Evolutionary conservation across 768 basidiomycete species (phyloP), one percentile per base, ranked within the genome.

Genomic region (Chalciporus chontae): DNA sequence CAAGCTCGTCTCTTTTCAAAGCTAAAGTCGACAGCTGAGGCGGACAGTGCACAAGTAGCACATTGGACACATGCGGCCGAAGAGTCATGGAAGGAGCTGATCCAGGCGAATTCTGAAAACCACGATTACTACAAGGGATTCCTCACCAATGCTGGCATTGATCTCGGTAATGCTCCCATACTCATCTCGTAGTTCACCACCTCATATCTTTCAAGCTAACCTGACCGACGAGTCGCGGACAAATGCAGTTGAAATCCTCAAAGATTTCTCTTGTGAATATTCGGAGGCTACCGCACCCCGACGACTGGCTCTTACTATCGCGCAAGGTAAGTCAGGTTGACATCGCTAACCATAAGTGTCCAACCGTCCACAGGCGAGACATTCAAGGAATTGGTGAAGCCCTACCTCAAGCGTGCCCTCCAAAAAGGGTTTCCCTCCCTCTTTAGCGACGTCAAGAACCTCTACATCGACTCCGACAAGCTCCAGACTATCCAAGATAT

Each of bases 351-450:
- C 0, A 8, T 38, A 5, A 45, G 15, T 17, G 37, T 47, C 5
- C 17, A 37, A 27, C 38, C 17, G 10, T 34, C 40, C 37, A 1
- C 60, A 81, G 87, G 81, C 18, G 82, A 85, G 17, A 71, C 77
- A 18, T 98, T 98, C 72, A 77, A 72, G 45, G 67, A 73, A 26
- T 73, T 87, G 10, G 80, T 80, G 6, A 73, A 76, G 49, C 69
- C 77, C 4, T 97, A 98, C 67, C 69, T 98, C 41, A 61, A 76
- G 6, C 73, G 75, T 4, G 87, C 80, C 8, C 73, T 99, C 11
- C 77, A 75, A 37, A 91, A 90, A 62, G 95, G 94, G 55, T 76
- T 98, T 34, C 96, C 96, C 3, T 96, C 93, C 3, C 73, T 98
- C 2, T 99, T 98, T 61, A 82, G 87, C 15, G 94, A 97, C 68